Evolutionary conservation across 352 stramenopile species (phyloP).

Genomic region (Phytopythium litorale): DNA sequence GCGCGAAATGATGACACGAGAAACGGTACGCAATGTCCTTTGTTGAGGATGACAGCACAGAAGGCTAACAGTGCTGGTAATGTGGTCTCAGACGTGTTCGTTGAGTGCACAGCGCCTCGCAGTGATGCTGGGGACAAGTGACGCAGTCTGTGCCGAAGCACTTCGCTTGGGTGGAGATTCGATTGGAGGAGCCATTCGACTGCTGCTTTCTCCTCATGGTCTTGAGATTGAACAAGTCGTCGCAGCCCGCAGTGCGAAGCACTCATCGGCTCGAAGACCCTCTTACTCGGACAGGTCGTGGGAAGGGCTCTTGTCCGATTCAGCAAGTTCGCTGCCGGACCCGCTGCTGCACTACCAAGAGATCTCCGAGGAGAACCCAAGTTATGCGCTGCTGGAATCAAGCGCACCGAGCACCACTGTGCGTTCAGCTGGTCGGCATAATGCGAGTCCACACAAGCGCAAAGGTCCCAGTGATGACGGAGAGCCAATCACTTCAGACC

Average conservation of each 20-base stretch:
- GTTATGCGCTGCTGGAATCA: conserved; percentile 64
- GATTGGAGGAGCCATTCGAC: conserved; percentile 41
- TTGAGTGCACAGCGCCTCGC: conserved; percentile 47
- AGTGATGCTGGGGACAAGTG: conserved; percentile 36
- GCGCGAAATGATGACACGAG: conserved; percentile 7
- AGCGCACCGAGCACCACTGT: conserved; percentile 28
- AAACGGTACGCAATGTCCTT: conserved; percentile 9
- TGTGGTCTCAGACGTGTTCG: conserved; percentile 19
- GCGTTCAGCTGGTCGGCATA: conserved; percentile 17
- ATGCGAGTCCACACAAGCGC: conserved; percentile 38
- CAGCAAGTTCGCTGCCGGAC: neutral
- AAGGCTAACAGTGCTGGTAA: neutral
- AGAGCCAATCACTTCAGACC: conserved; percentile 24
- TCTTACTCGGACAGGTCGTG: neutral
- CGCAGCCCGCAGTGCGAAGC: neutral
- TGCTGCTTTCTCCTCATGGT: conserved; percentile 46
- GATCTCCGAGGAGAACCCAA: conserved; percentile 75
- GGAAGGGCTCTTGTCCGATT: neutral
- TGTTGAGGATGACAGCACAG: neutral
- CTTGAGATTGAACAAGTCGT: conserved; percentile 24
- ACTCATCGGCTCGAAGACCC: neutral
- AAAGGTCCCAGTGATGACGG: conserved; percentile 27
- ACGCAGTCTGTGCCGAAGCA: conserved; percentile 52
- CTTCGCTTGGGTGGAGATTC: conserved; percentile 50
- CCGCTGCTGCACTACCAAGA: conserved; percentile 57